phyloP scores from a whole-genome alignment of 805 yeast genomes.

The Blastobotrys peoriensis region DNA sequence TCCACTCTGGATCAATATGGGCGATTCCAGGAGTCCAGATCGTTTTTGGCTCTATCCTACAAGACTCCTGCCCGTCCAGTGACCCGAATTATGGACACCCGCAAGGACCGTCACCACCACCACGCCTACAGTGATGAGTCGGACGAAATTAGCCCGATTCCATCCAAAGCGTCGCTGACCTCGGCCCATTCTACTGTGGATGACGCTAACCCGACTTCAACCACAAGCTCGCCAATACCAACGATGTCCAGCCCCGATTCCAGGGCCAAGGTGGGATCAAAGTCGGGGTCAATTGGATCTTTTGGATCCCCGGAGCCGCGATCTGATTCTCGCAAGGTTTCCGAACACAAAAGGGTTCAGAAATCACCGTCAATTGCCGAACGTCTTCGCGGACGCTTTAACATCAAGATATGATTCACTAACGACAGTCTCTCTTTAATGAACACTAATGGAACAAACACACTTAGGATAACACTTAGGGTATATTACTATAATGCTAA shows the following conservation, averaged over 20 bases:
- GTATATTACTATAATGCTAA: no score
- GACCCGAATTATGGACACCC: background rate
- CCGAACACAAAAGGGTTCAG: background rate
- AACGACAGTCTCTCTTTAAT: no score
- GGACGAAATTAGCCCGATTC: background rate
- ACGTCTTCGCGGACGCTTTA: no score
- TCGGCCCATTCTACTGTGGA: background rate
- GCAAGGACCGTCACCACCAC: background rate
- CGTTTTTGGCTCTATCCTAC: background rate
- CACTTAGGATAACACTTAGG: no score
- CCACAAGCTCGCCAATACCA: background rate
- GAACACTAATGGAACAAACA: no score
- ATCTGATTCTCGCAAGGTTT: background rate
- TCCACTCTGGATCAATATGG: slow-evolving; percentile 23
- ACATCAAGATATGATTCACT: no score
- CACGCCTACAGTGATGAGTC: background rate
- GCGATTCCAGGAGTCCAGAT: background rate
- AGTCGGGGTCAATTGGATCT: no score
- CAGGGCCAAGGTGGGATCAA: no score
- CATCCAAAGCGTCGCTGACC: background rate
- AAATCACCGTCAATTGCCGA: background rate
- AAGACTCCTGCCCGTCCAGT: background rate
- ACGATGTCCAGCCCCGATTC: no score
- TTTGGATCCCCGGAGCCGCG: no score
- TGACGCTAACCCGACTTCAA: background rate